Conservation (phyloP, 768 basidiomycete genomes). For the Kwoniella mangroviensis region DNA sequence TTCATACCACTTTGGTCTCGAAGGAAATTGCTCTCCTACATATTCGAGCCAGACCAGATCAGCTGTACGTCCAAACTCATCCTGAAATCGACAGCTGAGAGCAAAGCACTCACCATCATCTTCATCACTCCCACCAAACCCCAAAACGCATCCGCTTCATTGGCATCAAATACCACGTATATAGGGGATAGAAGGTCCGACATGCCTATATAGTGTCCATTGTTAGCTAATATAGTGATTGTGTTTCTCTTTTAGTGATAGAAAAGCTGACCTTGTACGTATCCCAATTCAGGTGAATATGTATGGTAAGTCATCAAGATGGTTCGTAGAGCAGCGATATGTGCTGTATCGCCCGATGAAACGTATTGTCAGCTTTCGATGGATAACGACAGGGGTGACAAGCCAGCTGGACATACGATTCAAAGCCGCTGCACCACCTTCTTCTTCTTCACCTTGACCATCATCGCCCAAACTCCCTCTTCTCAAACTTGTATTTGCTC, state of each 20-base stretch:
- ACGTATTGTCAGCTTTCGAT: constrained; percentile 30
- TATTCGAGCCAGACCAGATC: background rate
- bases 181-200: constrained; percentile 92
- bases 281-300: constrained; percentile 66
- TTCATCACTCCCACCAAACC: constrained; percentile 94
- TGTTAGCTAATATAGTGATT: background rate
- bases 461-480: constrained; percentile 17
- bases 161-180: constrained; percentile 85
- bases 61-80: background rate
- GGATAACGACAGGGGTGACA: too few relatives aligned
- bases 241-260: background rate
- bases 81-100: background rate
- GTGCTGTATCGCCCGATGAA: constrained; percentile 54
- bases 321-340: constrained; percentile 82
- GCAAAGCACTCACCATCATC: constrained; percentile 73
- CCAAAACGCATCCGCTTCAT: constrained; percentile 94
- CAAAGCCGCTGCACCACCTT: constrained; percentile 50
- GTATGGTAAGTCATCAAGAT: constrained; percentile 74
- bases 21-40: constrained; percentile 89
- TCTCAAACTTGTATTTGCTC: constrained; percentile 28
- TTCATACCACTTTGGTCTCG: constrained; percentile 99
- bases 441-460: constrained; percentile 46
- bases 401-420: constrained; percentile 51
- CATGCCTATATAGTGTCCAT: constrained; percentile 65
- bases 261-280: constrained; percentile 73